A percentile compares a stretch with the other conserved stretches of the same genome.
phyloP scores from a whole-genome alignment of 1,284 basidiomycete genomes.

The Apiotrichum akiyoshidainum region DNA sequence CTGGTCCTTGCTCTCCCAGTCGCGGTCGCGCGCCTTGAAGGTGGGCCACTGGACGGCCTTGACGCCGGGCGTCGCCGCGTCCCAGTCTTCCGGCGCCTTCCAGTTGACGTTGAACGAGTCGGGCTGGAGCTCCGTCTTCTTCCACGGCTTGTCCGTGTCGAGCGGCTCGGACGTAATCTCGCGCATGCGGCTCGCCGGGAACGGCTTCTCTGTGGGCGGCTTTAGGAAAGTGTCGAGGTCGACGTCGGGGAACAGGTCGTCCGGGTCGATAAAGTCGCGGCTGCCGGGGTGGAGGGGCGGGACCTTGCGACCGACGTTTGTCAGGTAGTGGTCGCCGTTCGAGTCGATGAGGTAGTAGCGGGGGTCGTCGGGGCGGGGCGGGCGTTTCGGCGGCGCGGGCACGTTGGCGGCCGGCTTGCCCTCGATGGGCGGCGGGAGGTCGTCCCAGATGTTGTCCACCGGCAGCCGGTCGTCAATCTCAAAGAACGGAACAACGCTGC shows the following conservation, averaged over 20 bases:
- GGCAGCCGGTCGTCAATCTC: neutral
- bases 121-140: constrained; percentile 7
- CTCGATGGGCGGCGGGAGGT: constrained; percentile 4
- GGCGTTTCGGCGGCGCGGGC: neutral
- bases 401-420: neutral
- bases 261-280: constrained; percentile 24
- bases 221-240: constrained; percentile 19
- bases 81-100: constrained; percentile 37
- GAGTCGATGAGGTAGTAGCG: constrained; percentile 27
- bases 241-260: constrained; percentile 38
- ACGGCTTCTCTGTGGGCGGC: constrained; percentile 23
- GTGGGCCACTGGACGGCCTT: constrained; percentile 32
- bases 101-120: constrained; percentile 34
- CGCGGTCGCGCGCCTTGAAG: constrained; percentile 23
- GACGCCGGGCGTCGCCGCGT: constrained; percentile 23
- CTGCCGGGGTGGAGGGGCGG: constrained; percentile 38
- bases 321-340: constrained; percentile 34
- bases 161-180: constrained; percentile 32
- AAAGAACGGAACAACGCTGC: too few species aligned
- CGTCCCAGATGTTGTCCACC: constrained; percentile 4
- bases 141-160: constrained; percentile 1
- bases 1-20: constrained; percentile 33
- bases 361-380: constrained; percentile 3
- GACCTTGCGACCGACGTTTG: constrained; percentile 20
- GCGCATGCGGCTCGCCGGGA: constrained; percentile 27